Percentiles rank a stretch among this genome's conserved stretches.
Conservation (phyloP, 768 basidiomycete genomes). For the Mycena alexandri region DNA sequence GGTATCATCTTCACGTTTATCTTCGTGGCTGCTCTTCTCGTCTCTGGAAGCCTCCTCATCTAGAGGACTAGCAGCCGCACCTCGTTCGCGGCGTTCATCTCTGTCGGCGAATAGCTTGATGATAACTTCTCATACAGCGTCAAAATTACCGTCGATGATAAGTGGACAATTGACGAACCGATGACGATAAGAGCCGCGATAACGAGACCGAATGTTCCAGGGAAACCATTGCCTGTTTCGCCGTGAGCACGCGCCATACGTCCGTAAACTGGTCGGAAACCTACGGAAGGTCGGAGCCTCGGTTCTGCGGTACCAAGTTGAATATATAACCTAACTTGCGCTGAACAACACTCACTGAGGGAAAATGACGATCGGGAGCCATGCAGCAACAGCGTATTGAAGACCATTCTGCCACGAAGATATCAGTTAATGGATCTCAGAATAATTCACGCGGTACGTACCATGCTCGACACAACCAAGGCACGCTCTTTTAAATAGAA, state of each 20-base stretch:
- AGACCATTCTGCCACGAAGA: slow-evolving; percentile 36
- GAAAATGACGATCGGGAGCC: slow-evolving; percentile 45
- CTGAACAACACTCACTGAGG: slow-evolving; percentile 38
- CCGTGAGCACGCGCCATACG: not conserved
- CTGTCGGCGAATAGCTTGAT: slow-evolving; percentile 43
- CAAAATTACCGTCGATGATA: not conserved
- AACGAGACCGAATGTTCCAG: slow-evolving; percentile 43
- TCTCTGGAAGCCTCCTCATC: slow-evolving; percentile 21
- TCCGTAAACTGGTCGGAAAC: not conserved
- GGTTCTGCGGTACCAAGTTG: slow-evolving; percentile 8
- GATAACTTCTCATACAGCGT: slow-evolving; percentile 30
- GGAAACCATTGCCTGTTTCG: slow-evolving; percentile 41
- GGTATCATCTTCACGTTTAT: not conserved
- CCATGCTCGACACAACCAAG: slow-evolving; percentile 42
- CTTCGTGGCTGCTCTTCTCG: slow-evolving; percentile 15
- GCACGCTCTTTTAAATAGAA: slow-evolving; percentile 37
- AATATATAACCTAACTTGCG: not conserved
- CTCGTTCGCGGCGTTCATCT: slow-evolving; percentile 34
- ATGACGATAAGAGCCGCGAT: slow-evolving; percentile 41
- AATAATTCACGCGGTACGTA: not conserved
- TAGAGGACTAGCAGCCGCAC: not conserved
- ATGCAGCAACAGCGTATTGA: slow-evolving; percentile 44
- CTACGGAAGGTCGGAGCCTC: slow-evolving; percentile 35
- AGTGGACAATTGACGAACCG: slow-evolving; percentile 24
- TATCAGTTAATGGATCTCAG: not conserved